Conservation (phyloP, 2,329 filamentous ascomycete species). For the Aspergillus ustus region DNA sequence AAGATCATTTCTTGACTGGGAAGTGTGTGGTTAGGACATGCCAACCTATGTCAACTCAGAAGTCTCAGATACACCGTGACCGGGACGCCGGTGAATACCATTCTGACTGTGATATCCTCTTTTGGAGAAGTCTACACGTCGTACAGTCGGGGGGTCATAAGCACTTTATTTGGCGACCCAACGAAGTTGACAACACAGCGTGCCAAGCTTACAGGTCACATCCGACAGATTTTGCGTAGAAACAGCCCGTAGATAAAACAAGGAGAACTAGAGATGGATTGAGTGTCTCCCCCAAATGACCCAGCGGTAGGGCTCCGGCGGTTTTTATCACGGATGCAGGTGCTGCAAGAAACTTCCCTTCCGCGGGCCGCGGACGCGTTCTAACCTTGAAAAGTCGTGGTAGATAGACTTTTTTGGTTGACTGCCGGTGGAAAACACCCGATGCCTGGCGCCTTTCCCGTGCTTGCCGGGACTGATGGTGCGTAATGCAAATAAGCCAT, state of each 20-base stretch:
- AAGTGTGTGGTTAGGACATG: neutral
- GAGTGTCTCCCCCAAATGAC: neutral
- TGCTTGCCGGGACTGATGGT: neutral
- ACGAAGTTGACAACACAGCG: slow-evolving; percentile 4
- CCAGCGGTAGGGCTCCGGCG: neutral
- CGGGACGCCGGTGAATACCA: neutral
- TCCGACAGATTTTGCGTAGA: neutral
- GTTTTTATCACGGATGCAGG: slow-evolving; percentile 7
- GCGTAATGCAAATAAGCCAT: neutral
- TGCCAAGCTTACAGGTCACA: slow-evolving; percentile 9
- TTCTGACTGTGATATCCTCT: neutral
- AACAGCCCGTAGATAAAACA: neutral
- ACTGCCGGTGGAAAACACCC: neutral
- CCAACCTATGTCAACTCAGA: neutral
- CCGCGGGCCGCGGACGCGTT: slow-evolving; percentile 5
- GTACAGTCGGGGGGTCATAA: neutral
- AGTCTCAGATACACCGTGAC: neutral
- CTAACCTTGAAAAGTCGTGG: neutral
- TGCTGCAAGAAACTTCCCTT: slow-evolving; percentile 4
- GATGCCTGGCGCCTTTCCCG: neutral
- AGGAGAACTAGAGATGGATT: neutral
- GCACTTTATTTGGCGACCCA: neutral
- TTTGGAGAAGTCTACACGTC: neutral
- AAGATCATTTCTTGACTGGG: neutral
- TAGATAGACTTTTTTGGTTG: neutral